phyloP scores from a whole-genome alignment of 2,329 filamentous ascomycete genomes.

The Onygenales sp. region DNA sequence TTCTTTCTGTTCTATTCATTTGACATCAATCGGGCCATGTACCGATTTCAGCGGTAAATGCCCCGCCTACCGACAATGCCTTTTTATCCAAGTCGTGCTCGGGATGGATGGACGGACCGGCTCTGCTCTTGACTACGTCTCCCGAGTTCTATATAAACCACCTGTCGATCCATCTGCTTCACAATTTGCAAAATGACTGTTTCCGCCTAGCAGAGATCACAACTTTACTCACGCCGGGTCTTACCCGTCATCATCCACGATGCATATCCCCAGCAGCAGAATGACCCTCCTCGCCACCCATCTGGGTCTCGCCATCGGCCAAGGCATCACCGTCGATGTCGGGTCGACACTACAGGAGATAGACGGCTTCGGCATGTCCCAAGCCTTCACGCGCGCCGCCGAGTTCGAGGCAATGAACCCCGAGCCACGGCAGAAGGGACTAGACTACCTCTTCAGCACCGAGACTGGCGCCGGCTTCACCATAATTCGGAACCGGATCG shows the following conservation, averaged over 20 bases:
- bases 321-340: conserved; percentile 15
- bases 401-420: conserved; percentile 28
- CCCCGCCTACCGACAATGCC: too few species aligned
- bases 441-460: conserved; percentile 40
- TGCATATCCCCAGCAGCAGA: not conserved
- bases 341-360: conserved; percentile 24
- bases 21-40: too few species aligned
- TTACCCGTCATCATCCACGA: not conserved
- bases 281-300: not conserved
- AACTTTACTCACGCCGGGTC: not conserved
- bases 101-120: too few species aligned
- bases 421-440: conserved; percentile 24
- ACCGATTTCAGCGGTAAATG: too few species aligned
- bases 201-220: too few species aligned
- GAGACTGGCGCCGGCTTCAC: conserved; percentile 40
- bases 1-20: too few species aligned
- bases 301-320: not conserved
- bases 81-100: too few species aligned
- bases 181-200: too few species aligned
- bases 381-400: conserved; percentile 39
- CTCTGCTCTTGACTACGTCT: too few species aligned
- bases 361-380: conserved; percentile 42
- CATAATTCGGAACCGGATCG: conserved; percentile 44
- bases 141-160: too few species aligned
- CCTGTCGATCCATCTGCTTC: too few species aligned